Conservation (phyloP, 305 asterid genomes). For the Solanum hybrid region DNA sequence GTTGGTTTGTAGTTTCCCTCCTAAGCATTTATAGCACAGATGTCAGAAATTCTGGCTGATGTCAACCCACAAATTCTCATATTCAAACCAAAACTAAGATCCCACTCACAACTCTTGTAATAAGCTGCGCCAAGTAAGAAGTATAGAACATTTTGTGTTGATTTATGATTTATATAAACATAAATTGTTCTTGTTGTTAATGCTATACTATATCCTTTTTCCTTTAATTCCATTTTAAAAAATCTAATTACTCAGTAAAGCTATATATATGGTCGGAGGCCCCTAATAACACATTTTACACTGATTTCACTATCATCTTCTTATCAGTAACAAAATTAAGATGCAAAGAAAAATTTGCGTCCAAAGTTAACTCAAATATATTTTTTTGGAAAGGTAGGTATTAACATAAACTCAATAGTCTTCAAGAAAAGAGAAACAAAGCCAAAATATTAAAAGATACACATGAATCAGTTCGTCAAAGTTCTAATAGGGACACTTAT, state of each 20-base stretch:
- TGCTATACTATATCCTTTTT: background rate
- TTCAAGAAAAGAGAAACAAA: background rate
- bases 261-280: background rate
- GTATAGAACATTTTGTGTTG: slow-evolving; percentile 4
- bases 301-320: background rate
- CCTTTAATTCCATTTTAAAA: background rate
- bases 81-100: slow-evolving; percentile 18
- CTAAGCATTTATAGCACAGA: slow-evolving; percentile 30
- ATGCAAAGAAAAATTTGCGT: background rate
- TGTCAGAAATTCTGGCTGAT: background rate
- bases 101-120: slow-evolving; percentile 16
- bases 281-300: background rate
- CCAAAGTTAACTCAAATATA: background rate
- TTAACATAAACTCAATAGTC: background rate
- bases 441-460: background rate
- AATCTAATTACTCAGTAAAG: background rate
- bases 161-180: background rate
- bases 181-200: background rate
- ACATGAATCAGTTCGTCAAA: background rate
- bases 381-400: background rate
- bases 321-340: background rate
- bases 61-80: slow-evolving; percentile 8
- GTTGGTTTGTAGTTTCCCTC: slow-evolving; percentile 74
- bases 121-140: slow-evolving; percentile 13
- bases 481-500: background rate